Evolutionary conservation across 176 grass and related monocot genomes (phyloP).

Genomic region (Avena sativa): DNA sequence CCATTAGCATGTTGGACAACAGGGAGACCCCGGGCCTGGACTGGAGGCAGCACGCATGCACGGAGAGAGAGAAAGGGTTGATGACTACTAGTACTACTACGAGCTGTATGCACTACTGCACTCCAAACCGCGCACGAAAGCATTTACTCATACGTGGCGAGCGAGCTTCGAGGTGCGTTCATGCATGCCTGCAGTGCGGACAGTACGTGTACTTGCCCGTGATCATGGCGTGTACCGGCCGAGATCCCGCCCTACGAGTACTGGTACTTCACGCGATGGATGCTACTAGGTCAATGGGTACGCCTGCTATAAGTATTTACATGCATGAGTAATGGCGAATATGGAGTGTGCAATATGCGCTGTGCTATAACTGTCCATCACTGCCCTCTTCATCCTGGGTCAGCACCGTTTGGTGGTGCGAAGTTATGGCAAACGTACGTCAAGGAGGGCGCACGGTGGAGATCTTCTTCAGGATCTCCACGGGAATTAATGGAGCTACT

Average conservation of each 20-base stretch:
- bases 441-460: neutral
- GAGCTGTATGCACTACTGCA: neutral
- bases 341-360: neutral
- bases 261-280: neutral
- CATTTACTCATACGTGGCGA: neutral
- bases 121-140: neutral
- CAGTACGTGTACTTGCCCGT: neutral
- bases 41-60: neutral
- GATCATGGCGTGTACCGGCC: neutral
- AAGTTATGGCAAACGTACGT: neutral
- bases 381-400: neutral
- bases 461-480: neutral
- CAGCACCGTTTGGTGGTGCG: neutral
- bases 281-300: neutral
- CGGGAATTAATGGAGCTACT: neutral
- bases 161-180: conserved; percentile 21
- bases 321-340: neutral
- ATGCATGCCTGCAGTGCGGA: no score
- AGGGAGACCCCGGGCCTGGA: neutral
- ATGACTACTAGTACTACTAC: no score
- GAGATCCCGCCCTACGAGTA: neutral
- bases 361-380: neutral
- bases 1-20: conserved; percentile 24
- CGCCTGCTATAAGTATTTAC: neutral
- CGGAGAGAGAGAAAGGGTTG: no score